These are phyloP conservation scores for Penicillium freii DNA, from an alignment of 2,329 filamentous ascomycete species.

Conservation along the genomic window DNA sequence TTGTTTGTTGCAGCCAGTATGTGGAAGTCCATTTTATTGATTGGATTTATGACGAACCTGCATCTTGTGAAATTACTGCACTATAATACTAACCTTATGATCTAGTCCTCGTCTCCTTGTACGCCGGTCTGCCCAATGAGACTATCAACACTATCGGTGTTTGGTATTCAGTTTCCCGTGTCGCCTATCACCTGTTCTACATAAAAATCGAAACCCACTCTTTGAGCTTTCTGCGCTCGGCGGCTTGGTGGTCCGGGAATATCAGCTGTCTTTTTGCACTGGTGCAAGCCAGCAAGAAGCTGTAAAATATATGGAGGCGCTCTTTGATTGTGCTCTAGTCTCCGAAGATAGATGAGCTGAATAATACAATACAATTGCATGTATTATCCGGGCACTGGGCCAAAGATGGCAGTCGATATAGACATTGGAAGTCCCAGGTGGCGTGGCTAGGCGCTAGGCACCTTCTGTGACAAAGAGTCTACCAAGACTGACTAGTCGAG, in stretches of 20 bases:
- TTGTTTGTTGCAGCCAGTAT: constrained; percentile 39
- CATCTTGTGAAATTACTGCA: background rate
- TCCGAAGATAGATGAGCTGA: background rate
- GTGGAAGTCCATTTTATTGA: background rate
- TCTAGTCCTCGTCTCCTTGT: constrained; percentile 35
- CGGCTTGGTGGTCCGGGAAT: constrained; percentile 42
- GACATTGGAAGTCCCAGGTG: background rate
- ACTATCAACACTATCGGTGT: constrained; percentile 39
- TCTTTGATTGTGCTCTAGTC: background rate
- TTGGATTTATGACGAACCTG: background rate
- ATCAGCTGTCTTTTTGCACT: constrained; percentile 40
- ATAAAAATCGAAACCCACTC: constrained; percentile 30
- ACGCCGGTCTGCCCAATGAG: constrained; percentile 35
- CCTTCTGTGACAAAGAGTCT: background rate
- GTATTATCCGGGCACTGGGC: background rate
- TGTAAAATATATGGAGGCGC: constrained; percentile 9
- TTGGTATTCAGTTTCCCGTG: constrained; percentile 38
- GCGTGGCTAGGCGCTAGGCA: background rate
- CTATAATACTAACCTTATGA: background rate
- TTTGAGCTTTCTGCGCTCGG: constrained; percentile 36
- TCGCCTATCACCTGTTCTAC: constrained; percentile 37
- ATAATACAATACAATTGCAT: background rate
- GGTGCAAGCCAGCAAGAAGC: constrained; percentile 35
- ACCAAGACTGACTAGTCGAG: background rate
- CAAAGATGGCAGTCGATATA: background rate